A percentile compares a stretch with the other conserved stretches of the same genome.
Conservation (phyloP, 2,329 filamentous ascomycete genomes). For the Botrytis pseudocinerea region DNA sequence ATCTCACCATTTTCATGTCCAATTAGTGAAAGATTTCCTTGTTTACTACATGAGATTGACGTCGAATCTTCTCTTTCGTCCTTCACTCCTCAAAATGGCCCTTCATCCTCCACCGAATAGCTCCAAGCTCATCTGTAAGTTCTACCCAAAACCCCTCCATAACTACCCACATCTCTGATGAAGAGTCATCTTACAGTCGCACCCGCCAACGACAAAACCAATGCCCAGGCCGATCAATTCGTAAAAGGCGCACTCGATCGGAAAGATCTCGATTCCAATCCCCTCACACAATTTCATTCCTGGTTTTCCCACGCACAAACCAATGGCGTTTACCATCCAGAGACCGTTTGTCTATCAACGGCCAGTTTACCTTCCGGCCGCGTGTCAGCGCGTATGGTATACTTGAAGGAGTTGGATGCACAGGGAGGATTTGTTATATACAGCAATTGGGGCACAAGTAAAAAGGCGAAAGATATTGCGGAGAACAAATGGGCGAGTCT, state of each 20-base stretch:
- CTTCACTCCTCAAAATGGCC: conserved; percentile 35
- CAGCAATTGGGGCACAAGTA: conserved; percentile 82
- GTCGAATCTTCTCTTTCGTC: conserved; percentile 28
- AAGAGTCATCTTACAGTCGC: conserved; percentile 50
- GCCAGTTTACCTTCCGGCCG: conserved; percentile 79
- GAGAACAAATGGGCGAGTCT: conserved; percentile 77
- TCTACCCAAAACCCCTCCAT: conserved; percentile 10
- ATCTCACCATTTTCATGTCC: neutral
- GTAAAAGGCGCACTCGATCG: conserved; percentile 62
- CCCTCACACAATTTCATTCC: conserved; percentile 79
- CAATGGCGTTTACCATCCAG: conserved; percentile 67
- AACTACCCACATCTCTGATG: conserved; percentile 1
- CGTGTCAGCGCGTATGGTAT: conserved; percentile 83
- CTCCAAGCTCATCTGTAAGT: conserved; percentile 41
- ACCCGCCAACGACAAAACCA: conserved; percentile 58
- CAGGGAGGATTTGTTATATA: conserved; percentile 81
- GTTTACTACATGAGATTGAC: conserved; percentile 28
- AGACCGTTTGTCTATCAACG: conserved; percentile 86
- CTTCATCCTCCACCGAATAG: conserved; percentile 34
- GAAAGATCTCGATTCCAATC: conserved; percentile 62
- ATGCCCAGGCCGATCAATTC: conserved; percentile 75
- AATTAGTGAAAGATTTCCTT: neutral
- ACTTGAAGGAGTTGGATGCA: conserved; percentile 88
- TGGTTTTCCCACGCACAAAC: conserved; percentile 80
- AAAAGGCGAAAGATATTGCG: conserved; percentile 66